Conservation (phyloP, 129 eudicot genomes). For the Apium graveolens region DNA sequence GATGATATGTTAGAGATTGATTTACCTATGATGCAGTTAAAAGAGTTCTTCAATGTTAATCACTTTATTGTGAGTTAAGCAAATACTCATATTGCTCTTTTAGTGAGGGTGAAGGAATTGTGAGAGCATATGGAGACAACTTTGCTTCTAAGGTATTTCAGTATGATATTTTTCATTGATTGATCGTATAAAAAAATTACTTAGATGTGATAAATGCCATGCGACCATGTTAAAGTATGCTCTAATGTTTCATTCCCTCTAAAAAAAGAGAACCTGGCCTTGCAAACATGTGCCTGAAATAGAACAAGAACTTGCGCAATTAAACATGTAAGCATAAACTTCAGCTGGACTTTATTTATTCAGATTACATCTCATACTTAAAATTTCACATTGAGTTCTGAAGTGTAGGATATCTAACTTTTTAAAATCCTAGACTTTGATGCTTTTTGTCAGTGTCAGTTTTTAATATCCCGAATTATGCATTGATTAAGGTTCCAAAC, state of each 20-base stretch:
- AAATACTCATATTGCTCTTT: constrained; percentile 89
- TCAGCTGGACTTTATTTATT: not conserved
- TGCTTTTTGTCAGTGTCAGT: not conserved
- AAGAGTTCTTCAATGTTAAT: constrained; percentile 90
- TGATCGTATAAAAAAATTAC: not conserved
- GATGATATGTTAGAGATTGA: constrained; percentile 96
- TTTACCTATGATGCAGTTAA: constrained; percentile 94
- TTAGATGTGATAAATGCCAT: not conserved
- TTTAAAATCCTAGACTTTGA: not conserved
- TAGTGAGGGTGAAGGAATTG: constrained; percentile 68
- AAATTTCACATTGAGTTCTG: not conserved
- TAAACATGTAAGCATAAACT: not conserved
- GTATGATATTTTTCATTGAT: not conserved
- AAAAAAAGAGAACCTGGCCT: not conserved
- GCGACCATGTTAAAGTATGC: not conserved
- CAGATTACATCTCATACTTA: not conserved
- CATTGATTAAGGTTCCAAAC: not conserved
- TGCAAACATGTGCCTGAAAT: not conserved
- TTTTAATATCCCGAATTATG: not conserved
- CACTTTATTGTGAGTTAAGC: constrained; percentile 99
- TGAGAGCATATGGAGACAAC: constrained; percentile 87
- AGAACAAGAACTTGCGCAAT: not conserved
- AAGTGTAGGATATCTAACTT: not conserved
- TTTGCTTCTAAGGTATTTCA: constrained; percentile 94
- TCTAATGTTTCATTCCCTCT: not conserved